phyloP scores from a whole-genome alignment of 1,284 basidiomycete species.

The Macrocystidia cucumis region DNA sequence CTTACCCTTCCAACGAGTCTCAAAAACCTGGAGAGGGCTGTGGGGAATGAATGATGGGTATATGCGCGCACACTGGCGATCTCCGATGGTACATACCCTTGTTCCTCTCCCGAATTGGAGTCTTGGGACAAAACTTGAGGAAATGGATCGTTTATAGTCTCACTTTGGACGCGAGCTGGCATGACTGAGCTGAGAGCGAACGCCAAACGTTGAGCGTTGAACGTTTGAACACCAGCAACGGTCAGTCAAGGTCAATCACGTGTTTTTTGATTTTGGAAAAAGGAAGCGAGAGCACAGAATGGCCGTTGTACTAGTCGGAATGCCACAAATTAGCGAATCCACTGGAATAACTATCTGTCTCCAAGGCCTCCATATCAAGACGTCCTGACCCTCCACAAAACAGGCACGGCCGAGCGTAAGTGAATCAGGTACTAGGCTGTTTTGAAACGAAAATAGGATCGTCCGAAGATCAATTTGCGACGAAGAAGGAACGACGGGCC shows the following conservation, averaged over 20 bases:
- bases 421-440: constrained; percentile 1
- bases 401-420: constrained; percentile 14
- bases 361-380: constrained; percentile 22
- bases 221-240: too few relatives aligned
- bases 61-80: too few relatives aligned
- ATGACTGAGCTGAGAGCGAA: not conserved
- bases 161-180: too few relatives aligned
- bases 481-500: constrained; percentile 4
- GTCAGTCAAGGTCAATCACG: constrained; percentile 1
- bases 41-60: too few relatives aligned
- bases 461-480: constrained; percentile 6
- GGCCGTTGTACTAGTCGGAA: constrained; percentile 6
- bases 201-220: not conserved
- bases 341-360: constrained; percentile 11
- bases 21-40: too few relatives aligned
- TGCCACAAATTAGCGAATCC: not conserved
- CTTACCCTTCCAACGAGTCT: too few relatives aligned
- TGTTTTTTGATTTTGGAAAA: constrained; percentile 4
- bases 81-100: too few relatives aligned
- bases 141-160: too few relatives aligned
- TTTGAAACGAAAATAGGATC: constrained; percentile 18
- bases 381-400: constrained; percentile 15
- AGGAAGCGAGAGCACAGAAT: constrained; percentile 15
- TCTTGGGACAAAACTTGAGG: too few relatives aligned
- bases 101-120: too few relatives aligned